Evolutionary conservation across 1,139 yeast species (phyloP).

Genomic region (Candida glucosophila): DNA sequence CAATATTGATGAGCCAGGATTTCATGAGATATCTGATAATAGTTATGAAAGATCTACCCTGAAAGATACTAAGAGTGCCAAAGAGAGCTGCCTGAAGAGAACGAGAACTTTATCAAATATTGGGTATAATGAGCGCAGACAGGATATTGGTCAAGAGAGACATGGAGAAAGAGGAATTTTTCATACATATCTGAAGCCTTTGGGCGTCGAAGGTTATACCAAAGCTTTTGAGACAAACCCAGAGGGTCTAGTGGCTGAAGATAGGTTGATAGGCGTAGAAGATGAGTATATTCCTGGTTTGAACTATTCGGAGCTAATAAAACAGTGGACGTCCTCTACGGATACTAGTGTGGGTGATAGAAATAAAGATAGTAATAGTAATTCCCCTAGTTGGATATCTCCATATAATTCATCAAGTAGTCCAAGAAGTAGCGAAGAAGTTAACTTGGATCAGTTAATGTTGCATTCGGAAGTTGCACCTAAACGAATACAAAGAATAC

Average conservation of each 20-base stretch:
- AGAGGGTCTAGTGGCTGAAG: too few relatives aligned
- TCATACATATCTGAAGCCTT: slow-evolving; percentile 22
- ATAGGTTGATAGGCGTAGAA: slow-evolving; percentile 44
- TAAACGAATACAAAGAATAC: slow-evolving; percentile 30
- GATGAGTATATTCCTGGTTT: slow-evolving; percentile 70
- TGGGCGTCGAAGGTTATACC: slow-evolving; percentile 6
- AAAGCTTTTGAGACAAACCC: slow-evolving; percentile 6
- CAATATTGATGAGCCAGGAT: slow-evolving; percentile 21
- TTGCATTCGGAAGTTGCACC: slow-evolving; percentile 43
- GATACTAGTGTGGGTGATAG: slow-evolving; percentile 8
- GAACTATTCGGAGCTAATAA: slow-evolving; percentile 38
- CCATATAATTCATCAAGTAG: slow-evolving; percentile 13
- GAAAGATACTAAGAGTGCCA: slow-evolving; percentile 2
- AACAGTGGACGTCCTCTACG: slow-evolving; percentile 25
- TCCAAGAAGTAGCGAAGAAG: slow-evolving; percentile 23
- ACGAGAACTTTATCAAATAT: slow-evolving; percentile 49
- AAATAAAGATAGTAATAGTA: slow-evolving; percentile 7
- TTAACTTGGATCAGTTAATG: slow-evolving; percentile 33
- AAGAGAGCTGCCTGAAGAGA: slow-evolving; percentile 12
- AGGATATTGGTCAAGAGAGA: slow-evolving; percentile 38
- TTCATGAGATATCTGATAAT: slow-evolving; percentile 3
- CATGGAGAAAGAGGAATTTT: slow-evolving; percentile 42
- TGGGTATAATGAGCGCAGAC: slow-evolving; percentile 37
- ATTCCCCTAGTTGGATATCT: too few relatives aligned
- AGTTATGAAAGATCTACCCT: not conserved